A percentile compares a stretch with the other conserved stretches of the same genome.
These are phyloP conservation scores for Scedosporium aurantiacum DNA, from an alignment of 2,329 filamentous ascomycete species.

Conservation along the genomic window DNA sequence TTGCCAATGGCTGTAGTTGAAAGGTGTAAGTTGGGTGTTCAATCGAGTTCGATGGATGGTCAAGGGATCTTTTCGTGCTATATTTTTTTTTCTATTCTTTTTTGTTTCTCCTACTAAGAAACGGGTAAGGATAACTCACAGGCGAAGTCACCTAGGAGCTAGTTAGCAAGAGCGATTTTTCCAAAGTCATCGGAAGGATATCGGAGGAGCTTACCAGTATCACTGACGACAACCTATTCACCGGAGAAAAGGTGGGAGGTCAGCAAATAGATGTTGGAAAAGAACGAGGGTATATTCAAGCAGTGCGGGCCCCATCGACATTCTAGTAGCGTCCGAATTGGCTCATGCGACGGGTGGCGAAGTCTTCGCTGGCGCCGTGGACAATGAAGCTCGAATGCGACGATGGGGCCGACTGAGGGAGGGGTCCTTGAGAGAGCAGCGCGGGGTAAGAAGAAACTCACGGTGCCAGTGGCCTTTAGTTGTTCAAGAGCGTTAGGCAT, in stretches of 20 bases:
- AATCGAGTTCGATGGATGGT: constrained; percentile 4
- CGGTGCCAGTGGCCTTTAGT: constrained; percentile 93
- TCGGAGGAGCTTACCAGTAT: constrained; percentile 63
- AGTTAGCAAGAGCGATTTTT: constrained; percentile 18
- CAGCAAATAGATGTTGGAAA: neutral
- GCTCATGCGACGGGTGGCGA: neutral
- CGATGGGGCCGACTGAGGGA: constrained; percentile 6
- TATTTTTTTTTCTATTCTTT: neutral
- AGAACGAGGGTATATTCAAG: neutral
- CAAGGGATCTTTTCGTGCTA: neutral
- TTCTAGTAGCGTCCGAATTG: too few species aligned
- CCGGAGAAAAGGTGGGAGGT: constrained; percentile 2
- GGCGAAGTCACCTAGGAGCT: constrained; percentile 57
- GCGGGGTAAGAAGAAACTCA: constrained; percentile 39
- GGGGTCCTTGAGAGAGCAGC: neutral
- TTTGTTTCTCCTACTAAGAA: too few species aligned
- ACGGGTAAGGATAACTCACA: constrained; percentile 38
- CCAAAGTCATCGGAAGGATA: constrained; percentile 3
- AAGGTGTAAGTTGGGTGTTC: constrained; percentile 3
- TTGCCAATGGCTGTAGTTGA: constrained; percentile 74
- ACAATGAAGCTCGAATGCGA: constrained; percentile 5
- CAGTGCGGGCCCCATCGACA: too few species aligned
- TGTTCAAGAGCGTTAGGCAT: constrained; percentile 93
- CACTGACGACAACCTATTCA: constrained; percentile 78
- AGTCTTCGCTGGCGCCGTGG: neutral